Percentiles rank a stretch among this genome's conserved stretches.
These are phyloP conservation scores for Eucalyptus regnans DNA, from an alignment of 345 rosid species.

Conservation along the genomic window DNA sequence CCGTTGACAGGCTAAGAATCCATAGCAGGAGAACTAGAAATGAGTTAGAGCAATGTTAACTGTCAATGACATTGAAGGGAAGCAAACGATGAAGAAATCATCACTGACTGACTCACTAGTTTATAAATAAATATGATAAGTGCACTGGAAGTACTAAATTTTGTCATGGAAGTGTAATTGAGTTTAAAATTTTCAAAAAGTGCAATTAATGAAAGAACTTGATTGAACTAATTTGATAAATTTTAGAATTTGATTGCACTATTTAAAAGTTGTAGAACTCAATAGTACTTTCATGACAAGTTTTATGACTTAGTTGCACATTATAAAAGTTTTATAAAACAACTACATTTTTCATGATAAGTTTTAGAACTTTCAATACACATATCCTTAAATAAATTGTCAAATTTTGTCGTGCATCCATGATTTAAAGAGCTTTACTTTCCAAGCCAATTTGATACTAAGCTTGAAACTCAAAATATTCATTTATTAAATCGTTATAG, in stretches of 20 bases:
- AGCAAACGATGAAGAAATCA: not conserved
- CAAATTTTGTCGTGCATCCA: not conserved
- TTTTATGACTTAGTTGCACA: no score
- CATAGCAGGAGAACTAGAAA: not conserved
- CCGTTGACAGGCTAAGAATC: not conserved
- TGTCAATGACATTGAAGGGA: not conserved
- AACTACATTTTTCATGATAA: not conserved
- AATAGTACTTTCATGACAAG: not conserved
- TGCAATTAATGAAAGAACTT: not conserved
- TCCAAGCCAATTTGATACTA: not conserved
- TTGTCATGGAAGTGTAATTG: fast-evolving
- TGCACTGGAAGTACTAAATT: no score
- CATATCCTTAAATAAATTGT: not conserved
- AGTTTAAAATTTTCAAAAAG: not conserved
- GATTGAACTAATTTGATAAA: not conserved
- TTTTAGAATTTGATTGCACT: not conserved
- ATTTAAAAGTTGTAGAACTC: not conserved
- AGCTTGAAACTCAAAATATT: not conserved
- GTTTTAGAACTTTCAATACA: not conserved
- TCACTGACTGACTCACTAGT: fast-evolving
- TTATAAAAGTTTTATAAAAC: no score
- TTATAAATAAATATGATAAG: not conserved
- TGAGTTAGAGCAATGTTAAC: not conserved
- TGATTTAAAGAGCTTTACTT: not conserved
- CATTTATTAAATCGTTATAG: not conserved